phyloP scores from a whole-genome alignment of 768 basidiomycete genomes.

The Termitomyces eurrhizus region DNA sequence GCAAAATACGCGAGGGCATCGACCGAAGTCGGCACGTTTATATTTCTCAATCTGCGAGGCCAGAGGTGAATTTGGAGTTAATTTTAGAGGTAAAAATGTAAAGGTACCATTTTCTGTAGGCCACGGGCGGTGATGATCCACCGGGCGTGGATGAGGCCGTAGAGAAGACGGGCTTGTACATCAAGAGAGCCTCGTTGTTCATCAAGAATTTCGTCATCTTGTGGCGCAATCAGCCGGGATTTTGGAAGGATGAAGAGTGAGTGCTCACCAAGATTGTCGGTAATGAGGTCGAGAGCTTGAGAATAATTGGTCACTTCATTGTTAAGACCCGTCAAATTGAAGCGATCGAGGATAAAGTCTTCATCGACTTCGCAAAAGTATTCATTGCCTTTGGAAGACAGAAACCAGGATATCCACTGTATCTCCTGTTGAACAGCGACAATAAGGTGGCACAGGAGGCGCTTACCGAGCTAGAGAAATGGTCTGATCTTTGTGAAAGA shows the following conservation, averaged over 20 bases:
- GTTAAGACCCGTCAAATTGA: conserved; percentile 97
- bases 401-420: conserved; percentile 99
- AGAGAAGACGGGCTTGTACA: conserved; percentile 88
- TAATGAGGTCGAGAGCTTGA: conserved; percentile 93
- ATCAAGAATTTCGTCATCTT: conserved; percentile 94
- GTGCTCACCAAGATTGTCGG: conserved; percentile 83
- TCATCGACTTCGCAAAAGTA: conserved; percentile 99
- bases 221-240: not conserved
- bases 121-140: conserved; percentile 97
- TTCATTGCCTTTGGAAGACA: conserved; percentile 97
- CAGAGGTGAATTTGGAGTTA: not conserved
- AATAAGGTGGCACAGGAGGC: not conserved
- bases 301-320: conserved; percentile 94
- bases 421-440: conserved; percentile 5
- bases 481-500: conserved; percentile 9
- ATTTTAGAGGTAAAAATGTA: not conserved
- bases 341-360: conserved; percentile 96
- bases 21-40: conserved; percentile 96
- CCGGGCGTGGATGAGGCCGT: conserved; percentile 94
- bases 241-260: not conserved
- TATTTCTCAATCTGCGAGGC: conserved; percentile 83
- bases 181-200: conserved; percentile 90
- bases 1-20: conserved; percentile 96
- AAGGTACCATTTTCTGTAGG: conserved; percentile 85
- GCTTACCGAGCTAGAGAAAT: conserved; percentile 33